Base-by-base conservation (phyloP, 257 asterid genomes). In the Nicotiana noctiflora region DNA sequence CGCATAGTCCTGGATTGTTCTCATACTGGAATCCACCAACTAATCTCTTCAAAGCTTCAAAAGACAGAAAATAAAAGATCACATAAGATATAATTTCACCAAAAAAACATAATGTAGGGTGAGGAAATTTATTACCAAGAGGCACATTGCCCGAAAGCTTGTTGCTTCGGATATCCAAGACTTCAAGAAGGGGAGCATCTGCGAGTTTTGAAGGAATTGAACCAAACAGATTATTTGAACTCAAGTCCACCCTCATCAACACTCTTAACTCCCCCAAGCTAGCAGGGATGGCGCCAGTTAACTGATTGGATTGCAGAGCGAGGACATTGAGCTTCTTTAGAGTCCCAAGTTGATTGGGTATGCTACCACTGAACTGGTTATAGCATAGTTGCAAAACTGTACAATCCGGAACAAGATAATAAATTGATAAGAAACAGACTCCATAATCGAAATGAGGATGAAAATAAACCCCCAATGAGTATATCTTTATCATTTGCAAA, bases 201-300 rank as follows among this genome's bases (percentile, higher is more conserved):
- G 99, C 98, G 74, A 95, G 82, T 84, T 87, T 95, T 6, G 89
- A 74, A 0, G 99, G 99, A 80, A 95, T 95, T 1, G 99, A 92
- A 57, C 99, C 98, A 29, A 93, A 95, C 32, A 95, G 91, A 49
- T 60, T 80, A 84, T 95, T 95, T 77, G 87, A 92, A 80, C 97
- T 90, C 83, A 95, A 84, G 88, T 95, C 97, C 44, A 93, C 84
- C 88, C 98, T 90, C 84, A 84, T 92, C 75, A 95, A 81, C 37
- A 81, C 85, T 61, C 84, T 85, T 87, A 93, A 87, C 52, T 88
- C 86, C n/a, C 99, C 98, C 76, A 95, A 91, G 84, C 97, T 90
- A 56, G 99, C 99, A 11, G 99, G 98, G 87, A 95, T 91, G 25
- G 99, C 98, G 32, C 99, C 99, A 17, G 91, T 91, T 29, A 95